Evolutionary conservation across 2,329 filamentous ascomycete species (phyloP).

Genomic region (Fusarium pseudonygamai): DNA sequence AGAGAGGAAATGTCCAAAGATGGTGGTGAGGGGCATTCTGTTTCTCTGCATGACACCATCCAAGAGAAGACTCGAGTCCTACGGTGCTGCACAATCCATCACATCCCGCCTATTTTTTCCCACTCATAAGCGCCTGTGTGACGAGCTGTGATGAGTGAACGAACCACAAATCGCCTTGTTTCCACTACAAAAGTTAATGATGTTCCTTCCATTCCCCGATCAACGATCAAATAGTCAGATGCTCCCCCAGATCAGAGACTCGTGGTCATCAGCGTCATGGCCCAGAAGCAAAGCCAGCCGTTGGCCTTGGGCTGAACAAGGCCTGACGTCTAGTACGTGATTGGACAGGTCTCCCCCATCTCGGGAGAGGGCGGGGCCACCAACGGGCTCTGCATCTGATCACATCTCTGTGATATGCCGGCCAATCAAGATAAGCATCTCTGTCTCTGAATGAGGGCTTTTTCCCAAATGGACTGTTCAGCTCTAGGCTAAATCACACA

Average conservation of each 20-base stretch:
- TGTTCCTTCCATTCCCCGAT: neutral
- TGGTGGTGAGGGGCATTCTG: slow-evolving; percentile 36
- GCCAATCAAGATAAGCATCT: slow-evolving; percentile 23
- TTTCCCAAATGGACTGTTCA: slow-evolving; percentile 14
- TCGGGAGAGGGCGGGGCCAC: slow-evolving; percentile 31
- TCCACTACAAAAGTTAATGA: neutral
- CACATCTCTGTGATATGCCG: slow-evolving; percentile 22
- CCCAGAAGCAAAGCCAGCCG: slow-evolving; percentile 3
- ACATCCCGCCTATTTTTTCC: slow-evolving; percentile 22
- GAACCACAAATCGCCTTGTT: slow-evolving; percentile 21
- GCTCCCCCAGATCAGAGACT: slow-evolving; percentile 28
- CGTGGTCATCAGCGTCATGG: slow-evolving; percentile 36
- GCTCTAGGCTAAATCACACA: slow-evolving; percentile 17
- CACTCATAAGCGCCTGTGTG: slow-evolving; percentile 34
- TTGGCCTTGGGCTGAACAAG: slow-evolving; percentile 24
- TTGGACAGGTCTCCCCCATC: slow-evolving; percentile 24
- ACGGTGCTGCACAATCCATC: slow-evolving; percentile 30
- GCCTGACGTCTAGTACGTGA: neutral
- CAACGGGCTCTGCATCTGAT: slow-evolving; percentile 36
- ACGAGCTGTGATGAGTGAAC: slow-evolving; percentile 15
- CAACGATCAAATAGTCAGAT: slow-evolving; percentile 28
- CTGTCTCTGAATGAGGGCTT: slow-evolving; percentile 29
- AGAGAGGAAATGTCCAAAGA: slow-evolving; percentile 8
- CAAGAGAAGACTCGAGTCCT: slow-evolving; percentile 28
- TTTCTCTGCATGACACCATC: slow-evolving; percentile 44